phyloP scores from a whole-genome alignment of 352 stramenopile genomes.

The Phytophthora citricola region DNA sequence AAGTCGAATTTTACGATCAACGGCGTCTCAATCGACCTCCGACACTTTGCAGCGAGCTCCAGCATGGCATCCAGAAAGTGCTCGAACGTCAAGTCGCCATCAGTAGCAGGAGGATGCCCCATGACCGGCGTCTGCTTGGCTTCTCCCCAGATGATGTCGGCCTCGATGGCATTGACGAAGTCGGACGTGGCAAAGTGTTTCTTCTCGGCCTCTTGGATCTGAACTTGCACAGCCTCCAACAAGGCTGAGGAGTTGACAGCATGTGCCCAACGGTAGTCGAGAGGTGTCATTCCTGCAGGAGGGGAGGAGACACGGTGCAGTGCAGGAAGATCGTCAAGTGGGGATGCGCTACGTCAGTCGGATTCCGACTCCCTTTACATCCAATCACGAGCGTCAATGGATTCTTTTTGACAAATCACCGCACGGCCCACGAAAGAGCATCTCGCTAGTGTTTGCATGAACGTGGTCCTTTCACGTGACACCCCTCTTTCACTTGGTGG shows the following conservation, averaged over 20 bases:
- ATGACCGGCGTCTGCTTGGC: constrained; percentile 59
- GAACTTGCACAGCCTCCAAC: constrained; percentile 33
- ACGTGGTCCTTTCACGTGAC: constrained; percentile 5
- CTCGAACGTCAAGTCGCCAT: constrained; percentile 57
- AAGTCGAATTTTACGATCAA: constrained; percentile 82
- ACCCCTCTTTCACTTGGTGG: constrained; percentile 1
- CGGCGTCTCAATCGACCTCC: constrained; percentile 35
- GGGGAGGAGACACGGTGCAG: not conserved
- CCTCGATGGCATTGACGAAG: constrained; percentile 71
- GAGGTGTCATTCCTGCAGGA: constrained; percentile 41
- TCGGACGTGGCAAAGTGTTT: constrained; percentile 18
- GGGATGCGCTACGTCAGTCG: constrained; percentile 18
- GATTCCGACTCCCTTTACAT: not conserved
- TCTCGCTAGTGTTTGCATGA: constrained; percentile 31
- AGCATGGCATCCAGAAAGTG: constrained; percentile 60
- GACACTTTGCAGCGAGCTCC: constrained; percentile 29
- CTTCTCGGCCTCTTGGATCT: constrained; percentile 36
- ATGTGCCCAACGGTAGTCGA: constrained; percentile 72
- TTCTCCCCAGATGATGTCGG: constrained; percentile 76
- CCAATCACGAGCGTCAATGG: constrained; percentile 19
- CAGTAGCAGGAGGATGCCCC: constrained; percentile 66
- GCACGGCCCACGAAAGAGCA: constrained; percentile 2
- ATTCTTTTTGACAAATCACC: constrained; percentile 10
- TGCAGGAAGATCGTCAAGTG: constrained; percentile 34
- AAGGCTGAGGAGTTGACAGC: constrained; percentile 63